These are phyloP conservation scores for Microbotryum saponariae DNA, from an alignment of 1,284 basidiomycete genomes.

Conservation along the genomic window DNA sequence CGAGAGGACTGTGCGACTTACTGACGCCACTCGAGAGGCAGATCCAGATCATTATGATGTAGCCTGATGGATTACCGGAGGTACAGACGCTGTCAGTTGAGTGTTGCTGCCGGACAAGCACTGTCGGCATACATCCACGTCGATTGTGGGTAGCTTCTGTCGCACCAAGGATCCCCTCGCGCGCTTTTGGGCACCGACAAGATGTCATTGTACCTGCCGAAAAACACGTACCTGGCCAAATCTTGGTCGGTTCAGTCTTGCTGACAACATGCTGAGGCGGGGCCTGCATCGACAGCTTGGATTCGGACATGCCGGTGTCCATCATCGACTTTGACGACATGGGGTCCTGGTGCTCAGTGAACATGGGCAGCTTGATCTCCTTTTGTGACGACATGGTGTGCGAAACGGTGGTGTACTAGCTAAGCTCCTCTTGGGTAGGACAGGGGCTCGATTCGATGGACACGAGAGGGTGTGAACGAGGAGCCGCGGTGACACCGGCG, in stretches of 20 bases:
- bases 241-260: slow-evolving; percentile 27
- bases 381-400: slow-evolving; percentile 14
- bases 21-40: slow-evolving; percentile 25
- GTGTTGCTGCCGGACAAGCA: no score
- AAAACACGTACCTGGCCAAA: slow-evolving; percentile 28
- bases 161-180: not conserved
- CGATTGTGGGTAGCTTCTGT: no score
- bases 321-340: slow-evolving; percentile 15
- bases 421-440: no score
- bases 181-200: no score
- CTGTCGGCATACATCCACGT: no score
- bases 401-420: no score
- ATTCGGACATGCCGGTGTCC: not conserved
- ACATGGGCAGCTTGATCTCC: slow-evolving; percentile 28
- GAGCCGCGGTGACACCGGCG: no score
- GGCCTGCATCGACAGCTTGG: not conserved
- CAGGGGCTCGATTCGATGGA: no score
- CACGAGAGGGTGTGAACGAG: no score
- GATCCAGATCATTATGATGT: slow-evolving; percentile 37
- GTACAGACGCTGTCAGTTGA: not conserved
- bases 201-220: no score
- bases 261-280: not conserved
- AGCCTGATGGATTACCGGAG: slow-evolving; percentile 7
- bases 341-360: slow-evolving; percentile 21
- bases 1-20: slow-evolving; percentile 21